Conservation (phyloP, 1,284 basidiomycete genomes). For the Marasmius tenuissimus region DNA sequence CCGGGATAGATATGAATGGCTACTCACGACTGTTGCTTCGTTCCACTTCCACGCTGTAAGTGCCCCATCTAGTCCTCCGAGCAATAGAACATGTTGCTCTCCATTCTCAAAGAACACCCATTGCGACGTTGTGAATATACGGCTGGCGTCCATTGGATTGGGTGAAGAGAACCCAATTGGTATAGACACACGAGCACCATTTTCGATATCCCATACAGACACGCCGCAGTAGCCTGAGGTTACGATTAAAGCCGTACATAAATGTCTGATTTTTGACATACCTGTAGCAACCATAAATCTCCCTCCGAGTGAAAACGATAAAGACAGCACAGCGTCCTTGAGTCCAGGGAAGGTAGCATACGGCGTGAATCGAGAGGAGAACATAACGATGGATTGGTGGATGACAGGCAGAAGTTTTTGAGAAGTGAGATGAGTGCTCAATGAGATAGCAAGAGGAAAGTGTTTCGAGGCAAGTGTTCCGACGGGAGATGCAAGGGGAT, state of each 20-base stretch:
- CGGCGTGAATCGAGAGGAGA: not conserved
- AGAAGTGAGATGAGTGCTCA: too few relatives aligned
- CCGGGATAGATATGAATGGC: not conserved
- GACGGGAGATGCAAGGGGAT: too few relatives aligned
- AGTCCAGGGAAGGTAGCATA: not conserved
- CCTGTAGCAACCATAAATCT: not conserved
- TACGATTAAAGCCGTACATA: too few relatives aligned
- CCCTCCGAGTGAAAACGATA: not conserved
- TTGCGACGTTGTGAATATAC: not conserved
- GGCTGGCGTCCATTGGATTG: not conserved
- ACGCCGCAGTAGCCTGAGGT: not conserved
- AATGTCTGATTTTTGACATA: too few relatives aligned
- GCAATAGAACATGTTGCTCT: not conserved
- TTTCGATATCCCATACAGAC: not conserved
- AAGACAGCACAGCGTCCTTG: not conserved
- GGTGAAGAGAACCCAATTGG: not conserved
- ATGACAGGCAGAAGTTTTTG: not conserved
- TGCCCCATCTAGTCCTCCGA: not conserved
- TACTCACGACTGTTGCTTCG: not conserved
- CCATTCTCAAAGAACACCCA: not conserved
- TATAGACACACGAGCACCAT: not conserved
- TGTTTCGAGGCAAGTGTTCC: too few relatives aligned
- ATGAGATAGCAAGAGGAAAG: too few relatives aligned
- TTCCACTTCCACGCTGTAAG: conserved; percentile 1
- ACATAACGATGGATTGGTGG: too few relatives aligned